phyloP scores from a whole-genome alignment of 2,329 filamentous ascomycete species.

The Fusarium equiseti region DNA sequence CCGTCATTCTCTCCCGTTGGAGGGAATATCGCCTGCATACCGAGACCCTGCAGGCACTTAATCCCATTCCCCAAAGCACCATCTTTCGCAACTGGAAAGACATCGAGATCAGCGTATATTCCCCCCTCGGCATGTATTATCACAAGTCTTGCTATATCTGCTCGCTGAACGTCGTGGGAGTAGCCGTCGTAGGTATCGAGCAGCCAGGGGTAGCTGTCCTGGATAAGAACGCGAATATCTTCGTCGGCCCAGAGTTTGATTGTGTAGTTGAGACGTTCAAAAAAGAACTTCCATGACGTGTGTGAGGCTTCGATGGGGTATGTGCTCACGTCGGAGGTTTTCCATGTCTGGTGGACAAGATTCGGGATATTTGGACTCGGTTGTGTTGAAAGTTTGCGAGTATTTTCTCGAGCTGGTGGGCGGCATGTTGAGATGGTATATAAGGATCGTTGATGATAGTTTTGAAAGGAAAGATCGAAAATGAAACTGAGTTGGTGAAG shows the following conservation, averaged over 20 bases:
- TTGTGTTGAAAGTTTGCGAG: background rate
- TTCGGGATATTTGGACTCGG: conserved; percentile 1
- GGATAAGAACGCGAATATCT: background rate
- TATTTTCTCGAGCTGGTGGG: background rate
- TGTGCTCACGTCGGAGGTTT: background rate
- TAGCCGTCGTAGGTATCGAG: background rate
- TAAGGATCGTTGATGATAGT: background rate
- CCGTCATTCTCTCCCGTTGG: background rate
- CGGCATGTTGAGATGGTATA: background rate
- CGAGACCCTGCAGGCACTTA: background rate
- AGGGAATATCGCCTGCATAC: background rate
- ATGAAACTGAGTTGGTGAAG: background rate
- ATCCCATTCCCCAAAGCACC: background rate
- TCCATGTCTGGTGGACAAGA: conserved; percentile 14
- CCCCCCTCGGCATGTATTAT: conserved; percentile 6
- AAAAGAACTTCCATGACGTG: background rate
- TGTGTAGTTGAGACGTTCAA: background rate
- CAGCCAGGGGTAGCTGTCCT: background rate
- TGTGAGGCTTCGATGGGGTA: conserved; percentile 7
- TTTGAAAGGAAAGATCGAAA: background rate
- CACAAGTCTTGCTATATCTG: conserved; percentile 3
- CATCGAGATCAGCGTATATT: conserved; percentile 6
- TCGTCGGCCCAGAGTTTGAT: conserved; percentile 6
- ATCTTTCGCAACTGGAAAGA: background rate
- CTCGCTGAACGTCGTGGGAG: background rate